Conservation (phyloP, 345 rosid genomes). For the Luvunga scandens region DNA sequence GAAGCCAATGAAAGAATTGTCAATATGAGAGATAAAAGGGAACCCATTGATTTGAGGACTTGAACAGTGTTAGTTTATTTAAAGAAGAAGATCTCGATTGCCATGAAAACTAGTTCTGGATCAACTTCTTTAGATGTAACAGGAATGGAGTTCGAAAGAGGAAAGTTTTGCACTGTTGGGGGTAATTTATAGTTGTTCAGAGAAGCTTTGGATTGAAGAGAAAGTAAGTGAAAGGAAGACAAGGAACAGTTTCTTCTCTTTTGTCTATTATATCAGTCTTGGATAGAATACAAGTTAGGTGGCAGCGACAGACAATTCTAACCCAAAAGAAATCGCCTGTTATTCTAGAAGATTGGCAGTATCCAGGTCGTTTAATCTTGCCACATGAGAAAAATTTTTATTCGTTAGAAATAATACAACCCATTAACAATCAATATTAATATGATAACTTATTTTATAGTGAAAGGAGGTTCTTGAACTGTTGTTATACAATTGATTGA, state of each 20-base stretch:
- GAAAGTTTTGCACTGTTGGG: constrained; percentile 20
- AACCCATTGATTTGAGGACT: constrained; percentile 33
- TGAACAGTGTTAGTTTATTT: not conserved
- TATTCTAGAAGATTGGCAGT: not conserved
- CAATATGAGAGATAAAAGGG: constrained; percentile 24
- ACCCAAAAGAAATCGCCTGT: constrained; percentile 6
- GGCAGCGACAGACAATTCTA: not conserved
- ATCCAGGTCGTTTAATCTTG: no score
- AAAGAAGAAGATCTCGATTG: constrained; percentile 15
- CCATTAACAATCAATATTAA: no score
- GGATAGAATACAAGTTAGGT: constrained; percentile 1
- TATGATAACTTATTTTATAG: no score
- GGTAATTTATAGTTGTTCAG: constrained; percentile 11
- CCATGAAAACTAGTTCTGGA: not conserved
- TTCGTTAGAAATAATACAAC: no score
- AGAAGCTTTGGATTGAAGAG: constrained; percentile 35
- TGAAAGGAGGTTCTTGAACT: no score
- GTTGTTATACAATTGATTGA: not conserved
- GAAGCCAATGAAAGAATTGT: constrained; percentile 25
- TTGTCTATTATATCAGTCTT: constrained; percentile 4
- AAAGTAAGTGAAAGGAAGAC: constrained; percentile 20
- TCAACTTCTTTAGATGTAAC: constrained; percentile 17
- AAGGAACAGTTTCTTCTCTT: not conserved
- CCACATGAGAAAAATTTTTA: no score
- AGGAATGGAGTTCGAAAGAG: constrained; percentile 26